phyloP scores from a whole-genome alignment of 2,329 filamentous ascomycete species.

The Metarhizium guizhouense region DNA sequence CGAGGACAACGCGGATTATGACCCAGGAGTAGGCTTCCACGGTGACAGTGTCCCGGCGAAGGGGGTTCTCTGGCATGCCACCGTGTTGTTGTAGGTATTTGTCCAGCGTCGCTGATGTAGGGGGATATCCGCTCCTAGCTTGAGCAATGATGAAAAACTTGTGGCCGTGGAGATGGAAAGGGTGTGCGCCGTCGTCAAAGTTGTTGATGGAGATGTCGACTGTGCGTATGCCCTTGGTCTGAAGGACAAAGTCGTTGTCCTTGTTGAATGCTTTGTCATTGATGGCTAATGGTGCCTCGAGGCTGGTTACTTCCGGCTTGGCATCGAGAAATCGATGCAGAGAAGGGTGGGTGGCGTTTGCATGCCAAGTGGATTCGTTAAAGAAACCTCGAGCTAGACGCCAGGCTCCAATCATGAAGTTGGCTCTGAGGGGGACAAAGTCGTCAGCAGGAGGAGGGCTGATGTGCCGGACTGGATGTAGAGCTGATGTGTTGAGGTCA shows the following conservation, averaged over 20 bases:
- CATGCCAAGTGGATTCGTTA: constrained; percentile 41
- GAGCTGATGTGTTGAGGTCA: constrained; percentile 41
- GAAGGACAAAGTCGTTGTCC: constrained; percentile 32
- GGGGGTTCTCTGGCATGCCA: constrained; percentile 19
- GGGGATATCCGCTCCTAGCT: constrained; percentile 25
- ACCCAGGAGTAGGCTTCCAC: constrained; percentile 46
- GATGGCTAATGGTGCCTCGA: constrained; percentile 12
- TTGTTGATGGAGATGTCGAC: constrained; percentile 51
- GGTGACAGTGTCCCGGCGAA: constrained; percentile 35
- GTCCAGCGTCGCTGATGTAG: constrained; percentile 14
- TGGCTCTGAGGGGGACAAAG: constrained; percentile 37
- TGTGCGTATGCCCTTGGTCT: constrained; percentile 41
- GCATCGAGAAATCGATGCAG: constrained; percentile 26
- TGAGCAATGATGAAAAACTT: constrained; percentile 39
- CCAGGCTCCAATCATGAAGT: constrained; percentile 47
- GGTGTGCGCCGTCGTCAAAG: constrained; percentile 41
- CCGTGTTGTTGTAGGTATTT: constrained; percentile 14
- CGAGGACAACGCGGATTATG: constrained; percentile 43
- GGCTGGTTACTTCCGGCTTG: constrained; percentile 8
- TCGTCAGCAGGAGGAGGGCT: constrained; percentile 28
- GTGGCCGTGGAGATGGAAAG: constrained; percentile 51
- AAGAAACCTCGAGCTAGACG: constrained; percentile 44
- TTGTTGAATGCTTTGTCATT: constrained; percentile 21
- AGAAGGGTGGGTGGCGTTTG: constrained; percentile 25
- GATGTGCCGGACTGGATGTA: constrained; percentile 28